Percentiles rank a stretch among this genome's conserved stretches.
These are phyloP conservation scores for Aspergillus affinis DNA, from an alignment of 495 filamentous ascomycete species.

Conservation along the genomic window DNA sequence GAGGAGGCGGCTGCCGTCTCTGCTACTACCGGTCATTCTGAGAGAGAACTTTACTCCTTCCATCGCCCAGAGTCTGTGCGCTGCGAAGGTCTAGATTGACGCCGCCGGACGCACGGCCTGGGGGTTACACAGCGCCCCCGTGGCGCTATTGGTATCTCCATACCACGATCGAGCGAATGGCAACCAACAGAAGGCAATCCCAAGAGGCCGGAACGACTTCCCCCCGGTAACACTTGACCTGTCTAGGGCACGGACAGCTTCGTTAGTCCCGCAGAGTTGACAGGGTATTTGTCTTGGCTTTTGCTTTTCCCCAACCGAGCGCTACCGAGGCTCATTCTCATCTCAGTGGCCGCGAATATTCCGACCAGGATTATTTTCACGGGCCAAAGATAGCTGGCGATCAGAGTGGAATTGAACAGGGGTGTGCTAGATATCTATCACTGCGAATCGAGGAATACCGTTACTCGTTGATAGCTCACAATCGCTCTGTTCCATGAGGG, in stretches of 20 bases:
- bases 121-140: not conserved
- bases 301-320: not conserved
- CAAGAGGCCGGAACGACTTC: not conserved
- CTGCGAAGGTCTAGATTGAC: not conserved
- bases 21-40: too few species aligned
- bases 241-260: not conserved
- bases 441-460: not conserved
- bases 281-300: too few species aligned
- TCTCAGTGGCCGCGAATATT: too few species aligned
- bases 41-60: too few species aligned
- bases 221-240: not conserved
- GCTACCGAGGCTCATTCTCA: not conserved
- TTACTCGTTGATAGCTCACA: not conserved
- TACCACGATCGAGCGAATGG: not conserved
- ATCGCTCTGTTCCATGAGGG: not conserved
- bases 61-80: too few species aligned
- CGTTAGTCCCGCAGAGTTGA: not conserved
- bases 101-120: not conserved
- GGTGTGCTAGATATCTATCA: too few species aligned
- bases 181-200: not conserved
- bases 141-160: not conserved
- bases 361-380: too few species aligned
- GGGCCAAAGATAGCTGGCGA: too few species aligned
- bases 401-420: too few species aligned
- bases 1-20: too few species aligned